Evolutionary conservation across 495 filamentous ascomycete species (phyloP).

Genomic region (Penicillium crystallinum): DNA sequence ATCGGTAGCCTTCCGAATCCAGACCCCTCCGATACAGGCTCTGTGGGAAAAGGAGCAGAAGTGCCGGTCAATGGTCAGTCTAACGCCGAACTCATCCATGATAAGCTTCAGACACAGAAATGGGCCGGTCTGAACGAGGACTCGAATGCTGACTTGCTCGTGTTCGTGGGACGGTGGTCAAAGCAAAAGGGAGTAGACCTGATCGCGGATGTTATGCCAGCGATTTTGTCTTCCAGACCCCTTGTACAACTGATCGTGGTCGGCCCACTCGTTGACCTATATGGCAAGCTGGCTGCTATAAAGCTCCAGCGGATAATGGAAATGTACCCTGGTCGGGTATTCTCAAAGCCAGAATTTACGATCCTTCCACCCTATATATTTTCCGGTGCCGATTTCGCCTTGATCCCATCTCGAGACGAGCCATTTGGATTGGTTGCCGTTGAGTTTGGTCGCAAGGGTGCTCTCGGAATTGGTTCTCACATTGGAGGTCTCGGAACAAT

Average conservation of each 20-base stretch:
- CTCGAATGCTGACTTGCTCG: constrained; percentile 65
- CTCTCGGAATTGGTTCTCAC: constrained; percentile 64
- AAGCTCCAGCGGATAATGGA: constrained; percentile 71
- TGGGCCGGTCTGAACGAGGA: constrained; percentile 67
- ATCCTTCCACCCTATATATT: constrained; percentile 70
- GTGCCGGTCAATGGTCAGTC: constrained; percentile 48
- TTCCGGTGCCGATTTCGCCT: constrained; percentile 71
- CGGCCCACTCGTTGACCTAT: constrained; percentile 72
- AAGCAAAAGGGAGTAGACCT: constrained; percentile 76
- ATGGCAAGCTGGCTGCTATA: constrained; percentile 70
- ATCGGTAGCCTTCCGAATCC: constrained; percentile 70
- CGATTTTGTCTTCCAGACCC: constrained; percentile 60
- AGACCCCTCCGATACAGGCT: constrained; percentile 65
- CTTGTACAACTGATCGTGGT: constrained; percentile 66
- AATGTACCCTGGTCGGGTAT: constrained; percentile 66
- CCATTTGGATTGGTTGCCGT: constrained; percentile 77
- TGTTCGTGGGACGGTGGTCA: constrained; percentile 76
- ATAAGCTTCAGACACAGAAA: constrained; percentile 64
- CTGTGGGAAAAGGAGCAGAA: no score
- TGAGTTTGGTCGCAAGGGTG: constrained; percentile 74
- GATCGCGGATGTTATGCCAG: constrained; percentile 71
- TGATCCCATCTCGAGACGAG: constrained; percentile 76
- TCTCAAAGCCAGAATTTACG: constrained; percentile 72
- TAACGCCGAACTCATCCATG: constrained; percentile 50
- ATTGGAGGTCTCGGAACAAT: constrained; percentile 69